These are phyloP conservation scores for Aspergillus chevalieri DNA, from an alignment of 2,329 filamentous ascomycete species.

Conservation along the genomic window DNA sequence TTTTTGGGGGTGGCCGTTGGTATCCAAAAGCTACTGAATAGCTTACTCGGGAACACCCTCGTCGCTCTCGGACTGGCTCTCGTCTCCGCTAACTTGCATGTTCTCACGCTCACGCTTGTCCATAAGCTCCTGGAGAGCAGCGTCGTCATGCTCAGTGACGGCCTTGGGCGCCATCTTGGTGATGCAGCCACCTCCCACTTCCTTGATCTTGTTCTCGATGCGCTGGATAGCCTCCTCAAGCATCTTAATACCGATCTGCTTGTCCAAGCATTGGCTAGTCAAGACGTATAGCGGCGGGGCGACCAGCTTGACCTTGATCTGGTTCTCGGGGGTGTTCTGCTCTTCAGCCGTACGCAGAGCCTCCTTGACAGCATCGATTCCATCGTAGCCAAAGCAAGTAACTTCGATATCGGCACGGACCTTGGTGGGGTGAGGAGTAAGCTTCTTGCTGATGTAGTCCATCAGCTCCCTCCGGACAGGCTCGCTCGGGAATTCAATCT, in stretches of 20 bases:
- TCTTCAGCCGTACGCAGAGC: constrained; percentile 87
- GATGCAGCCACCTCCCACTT: constrained; percentile 69
- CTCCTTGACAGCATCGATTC: constrained; percentile 95
- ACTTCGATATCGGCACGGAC: constrained; percentile 97
- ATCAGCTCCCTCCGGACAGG: constrained; percentile 82
- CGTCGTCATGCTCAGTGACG: constrained; percentile 96
- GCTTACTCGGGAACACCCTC: constrained; percentile 62
- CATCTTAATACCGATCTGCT: constrained; percentile 73
- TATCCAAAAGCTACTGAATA: neutral
- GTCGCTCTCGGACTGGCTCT: constrained; percentile 92
- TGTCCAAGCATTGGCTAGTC: constrained; percentile 92
- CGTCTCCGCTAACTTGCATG: constrained; percentile 93
- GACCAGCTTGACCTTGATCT: constrained; percentile 98
- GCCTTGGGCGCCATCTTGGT: constrained; percentile 99
- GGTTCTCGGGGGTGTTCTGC: constrained; percentile 82
- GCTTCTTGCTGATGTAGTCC: constrained; percentile 91
- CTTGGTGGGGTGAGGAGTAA: constrained; percentile 98
- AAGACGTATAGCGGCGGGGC: constrained; percentile 94
- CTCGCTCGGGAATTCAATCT: constrained; percentile 80
- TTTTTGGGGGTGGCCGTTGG: neutral
- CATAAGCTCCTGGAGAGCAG: constrained; percentile 94
- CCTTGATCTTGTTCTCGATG: constrained; percentile 73
- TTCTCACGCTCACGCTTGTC: constrained; percentile 98
- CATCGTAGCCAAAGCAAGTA: constrained; percentile 91
- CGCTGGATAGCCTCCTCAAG: constrained; percentile 86